phyloP scores from a whole-genome alignment of 805 yeast genomes.

The Candida tallmaniae region DNA sequence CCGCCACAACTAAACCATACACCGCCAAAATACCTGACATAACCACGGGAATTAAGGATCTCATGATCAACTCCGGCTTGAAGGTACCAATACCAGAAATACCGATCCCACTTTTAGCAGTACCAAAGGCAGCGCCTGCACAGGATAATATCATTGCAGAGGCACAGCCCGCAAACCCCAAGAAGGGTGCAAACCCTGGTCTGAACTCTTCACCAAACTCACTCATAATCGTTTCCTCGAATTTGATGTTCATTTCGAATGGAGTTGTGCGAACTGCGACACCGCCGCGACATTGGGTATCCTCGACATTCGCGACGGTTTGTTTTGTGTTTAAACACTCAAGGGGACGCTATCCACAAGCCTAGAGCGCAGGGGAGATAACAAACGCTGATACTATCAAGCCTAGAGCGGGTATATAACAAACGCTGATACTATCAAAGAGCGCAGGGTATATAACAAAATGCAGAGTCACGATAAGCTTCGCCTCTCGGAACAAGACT shows the following conservation, averaged over 20 bases:
- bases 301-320: too few species aligned
- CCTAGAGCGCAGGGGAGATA: too few species aligned
- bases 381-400: too few species aligned
- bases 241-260: too few species aligned
- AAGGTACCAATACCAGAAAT: slow-evolving; percentile 97
- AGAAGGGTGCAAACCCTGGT: slow-evolving; percentile 93
- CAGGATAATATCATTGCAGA: slow-evolving; percentile 88
- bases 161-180: slow-evolving; percentile 97
- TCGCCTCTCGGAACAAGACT: slow-evolving; percentile 49
- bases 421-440: too few species aligned
- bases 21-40: slow-evolving; percentile 98
- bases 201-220: slow-evolving; percentile 51
- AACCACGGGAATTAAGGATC: slow-evolving; percentile 91
- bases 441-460: too few species aligned
- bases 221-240: too few species aligned
- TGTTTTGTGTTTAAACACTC: too few species aligned
- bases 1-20: slow-evolving; percentile 95
- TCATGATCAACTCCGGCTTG: slow-evolving; percentile 96
- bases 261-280: not conserved
- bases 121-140: slow-evolving; percentile 98
- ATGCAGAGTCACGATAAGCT: slow-evolving; percentile 34
- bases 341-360: too few species aligned
- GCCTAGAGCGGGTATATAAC: too few species aligned
- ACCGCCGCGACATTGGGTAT: too few species aligned
- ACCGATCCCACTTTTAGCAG: slow-evolving; percentile 98